phyloP scores from a whole-genome alignment of 176 grass and related monocot genomes.

The Bonia amplexicaulis region DNA sequence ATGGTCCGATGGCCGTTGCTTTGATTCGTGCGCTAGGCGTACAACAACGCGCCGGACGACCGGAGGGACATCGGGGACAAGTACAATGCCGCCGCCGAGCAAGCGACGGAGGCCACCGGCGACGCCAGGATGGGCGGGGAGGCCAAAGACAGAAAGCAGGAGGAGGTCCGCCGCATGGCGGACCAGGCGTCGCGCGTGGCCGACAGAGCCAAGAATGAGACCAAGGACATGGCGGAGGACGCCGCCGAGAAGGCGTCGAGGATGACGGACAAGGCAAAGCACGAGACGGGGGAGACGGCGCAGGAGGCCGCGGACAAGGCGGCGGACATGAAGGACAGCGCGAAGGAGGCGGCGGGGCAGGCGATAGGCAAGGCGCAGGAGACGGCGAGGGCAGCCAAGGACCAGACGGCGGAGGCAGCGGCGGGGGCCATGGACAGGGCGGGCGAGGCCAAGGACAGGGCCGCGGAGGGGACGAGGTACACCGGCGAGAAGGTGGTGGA shows the following conservation, averaged over 20 bases:
- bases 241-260: neutral
- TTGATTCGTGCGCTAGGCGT: slow-evolving; percentile 25
- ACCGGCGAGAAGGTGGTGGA: slow-evolving; percentile 36
- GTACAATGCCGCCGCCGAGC: slow-evolving; percentile 30
- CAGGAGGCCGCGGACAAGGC: slow-evolving; percentile 26
- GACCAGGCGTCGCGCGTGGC: slow-evolving; percentile 31
- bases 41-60: slow-evolving; percentile 34
- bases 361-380: slow-evolving; percentile 8
- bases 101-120: slow-evolving; percentile 43
- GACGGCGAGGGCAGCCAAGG: slow-evolving; percentile 21
- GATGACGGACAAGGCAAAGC: neutral
- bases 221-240: neutral
- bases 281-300: slow-evolving; percentile 27
- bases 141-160: slow-evolving; percentile 19
- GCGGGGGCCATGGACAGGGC: slow-evolving; percentile 19
- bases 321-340: slow-evolving; percentile 21
- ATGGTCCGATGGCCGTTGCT: neutral
- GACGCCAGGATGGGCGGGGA: slow-evolving; percentile 28
- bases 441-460: slow-evolving; percentile 27
- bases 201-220: slow-evolving; percentile 29
- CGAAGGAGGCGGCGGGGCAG: slow-evolving; percentile 27
- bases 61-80: slow-evolving; percentile 40
- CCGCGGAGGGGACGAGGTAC: slow-evolving; percentile 23
- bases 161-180: slow-evolving; percentile 9
- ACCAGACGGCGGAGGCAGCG: slow-evolving; percentile 12